These are phyloP conservation scores for Geranium brycei DNA, from an alignment of 345 rosid species.

Conservation along the genomic window DNA sequence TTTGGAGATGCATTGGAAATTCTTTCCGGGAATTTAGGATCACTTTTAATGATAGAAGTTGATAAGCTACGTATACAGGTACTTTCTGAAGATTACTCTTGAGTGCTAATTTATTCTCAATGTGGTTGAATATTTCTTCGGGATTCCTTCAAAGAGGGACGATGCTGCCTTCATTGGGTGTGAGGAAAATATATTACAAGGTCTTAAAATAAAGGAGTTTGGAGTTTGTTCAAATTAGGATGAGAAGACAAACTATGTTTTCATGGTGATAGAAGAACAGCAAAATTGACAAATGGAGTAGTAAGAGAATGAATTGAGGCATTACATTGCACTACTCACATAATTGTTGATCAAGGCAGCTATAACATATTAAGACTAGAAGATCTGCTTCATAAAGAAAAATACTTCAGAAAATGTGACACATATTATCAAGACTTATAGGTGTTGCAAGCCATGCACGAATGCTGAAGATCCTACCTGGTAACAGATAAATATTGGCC, in stretches of 20 bases:
- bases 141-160: neutral
- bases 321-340: too few relatives aligned
- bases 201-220: neutral
- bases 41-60: slow-evolving; percentile 75
- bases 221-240: too few relatives aligned
- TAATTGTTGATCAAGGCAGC: too few relatives aligned
- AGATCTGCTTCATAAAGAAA: too few relatives aligned
- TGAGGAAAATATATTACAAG: neutral
- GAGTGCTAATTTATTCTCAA: neutral
- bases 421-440: too few relatives aligned
- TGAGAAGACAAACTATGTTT: neutral
- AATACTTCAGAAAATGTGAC: too few relatives aligned
- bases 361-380: too few relatives aligned
- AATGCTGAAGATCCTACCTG: too few relatives aligned
- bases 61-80: slow-evolving; percentile 90
- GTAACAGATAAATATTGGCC: too few relatives aligned
- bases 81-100: slow-evolving; percentile 21
- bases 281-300: neutral
- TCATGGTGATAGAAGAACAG: neutral
- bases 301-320: neutral
- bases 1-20: slow-evolving; percentile 71
- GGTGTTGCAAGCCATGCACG: too few relatives aligned
- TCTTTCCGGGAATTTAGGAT: slow-evolving; percentile 73
- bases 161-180: neutral
- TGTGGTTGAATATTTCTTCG: neutral